Evolutionary conservation across 768 basidiomycete genomes (phyloP).

Genomic region (Boletus sp.): DNA sequence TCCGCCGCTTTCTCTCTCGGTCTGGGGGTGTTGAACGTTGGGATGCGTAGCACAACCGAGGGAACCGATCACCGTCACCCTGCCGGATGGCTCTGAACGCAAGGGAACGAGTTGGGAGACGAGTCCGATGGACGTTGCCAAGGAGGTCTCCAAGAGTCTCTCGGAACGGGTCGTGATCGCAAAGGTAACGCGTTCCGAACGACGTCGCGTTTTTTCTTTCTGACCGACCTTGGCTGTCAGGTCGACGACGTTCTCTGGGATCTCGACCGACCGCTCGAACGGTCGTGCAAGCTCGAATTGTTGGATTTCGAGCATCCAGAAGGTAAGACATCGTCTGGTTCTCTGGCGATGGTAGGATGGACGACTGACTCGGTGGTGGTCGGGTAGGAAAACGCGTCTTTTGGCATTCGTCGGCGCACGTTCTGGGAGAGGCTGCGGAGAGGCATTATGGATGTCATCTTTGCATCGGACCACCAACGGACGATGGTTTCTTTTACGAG

Average conservation of each 20-base stretch:
- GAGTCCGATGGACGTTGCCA: constrained; percentile 87
- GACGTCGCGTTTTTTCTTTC: not conserved
- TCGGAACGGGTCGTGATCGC: constrained; percentile 91
- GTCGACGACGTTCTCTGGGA: constrained; percentile 92
- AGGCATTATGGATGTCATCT: constrained; percentile 96
- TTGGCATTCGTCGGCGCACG: constrained; percentile 99
- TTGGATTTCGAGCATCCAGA: constrained; percentile 93
- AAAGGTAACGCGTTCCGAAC: constrained; percentile 53
- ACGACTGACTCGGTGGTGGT: too few species aligned
- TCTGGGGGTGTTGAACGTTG: not conserved
- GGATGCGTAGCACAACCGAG: constrained; percentile 61
- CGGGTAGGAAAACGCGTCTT: constrained; percentile 87
- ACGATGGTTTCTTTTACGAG: constrained; percentile 99
- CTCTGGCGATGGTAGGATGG: too few species aligned
- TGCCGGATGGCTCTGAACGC: constrained; percentile 83
- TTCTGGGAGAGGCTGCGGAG: constrained; percentile 95
- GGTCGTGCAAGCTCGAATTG: constrained; percentile 73
- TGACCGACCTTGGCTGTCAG: constrained; percentile 24
- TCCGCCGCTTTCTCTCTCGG: too few species aligned
- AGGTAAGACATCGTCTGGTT: constrained; percentile 37
- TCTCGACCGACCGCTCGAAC: constrained; percentile 91
- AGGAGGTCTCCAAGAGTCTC: constrained; percentile 80
- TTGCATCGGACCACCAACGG: constrained; percentile 94
- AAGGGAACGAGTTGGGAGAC: constrained; percentile 94
- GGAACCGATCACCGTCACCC: constrained; percentile 76